These are phyloP conservation scores for Hanseniaspora meyeri DNA, from an alignment of 805 yeast species.

Conservation along the genomic window DNA sequence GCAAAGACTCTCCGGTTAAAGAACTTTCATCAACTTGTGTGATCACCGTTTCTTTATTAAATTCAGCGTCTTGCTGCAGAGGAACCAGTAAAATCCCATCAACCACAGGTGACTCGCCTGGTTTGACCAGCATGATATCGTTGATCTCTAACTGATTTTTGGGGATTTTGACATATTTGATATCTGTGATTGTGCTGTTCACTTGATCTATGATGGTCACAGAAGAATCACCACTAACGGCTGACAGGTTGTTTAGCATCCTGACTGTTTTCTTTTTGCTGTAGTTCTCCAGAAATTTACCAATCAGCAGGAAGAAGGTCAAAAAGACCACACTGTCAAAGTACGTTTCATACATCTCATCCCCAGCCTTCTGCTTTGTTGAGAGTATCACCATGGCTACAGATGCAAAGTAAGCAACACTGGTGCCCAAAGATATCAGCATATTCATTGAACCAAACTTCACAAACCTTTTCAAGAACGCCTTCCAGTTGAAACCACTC, in stretches of 20 bases:
- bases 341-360: conserved; percentile 44
- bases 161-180: conserved; percentile 23
- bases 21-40: conserved; percentile 51
- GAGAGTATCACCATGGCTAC: conserved; percentile 39
- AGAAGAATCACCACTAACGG: conserved; percentile 27
- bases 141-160: conserved; percentile 40
- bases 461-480: conserved; percentile 35
- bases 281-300: conserved; percentile 53
- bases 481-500: conserved; percentile 4
- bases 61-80: neutral
- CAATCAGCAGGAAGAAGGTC: conserved; percentile 58
- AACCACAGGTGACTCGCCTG: conserved; percentile 51
- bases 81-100: conserved; percentile 33
- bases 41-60: neutral
- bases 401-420: conserved; percentile 60
- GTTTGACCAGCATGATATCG: conserved; percentile 36
- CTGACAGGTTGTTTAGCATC: conserved; percentile 43
- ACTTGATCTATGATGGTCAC: conserved; percentile 15
- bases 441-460: conserved; percentile 70
- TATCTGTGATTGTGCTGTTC: conserved; percentile 15
- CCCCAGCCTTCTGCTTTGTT: conserved; percentile 25
- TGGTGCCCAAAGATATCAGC: conserved; percentile 60
- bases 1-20: conserved; percentile 48
- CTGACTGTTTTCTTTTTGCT: conserved; percentile 58
- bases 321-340: conserved; percentile 72